These are phyloP conservation scores for Cytospora piceicola DNA, from an alignment of 2,329 filamentous ascomycete genomes.

Conservation along the genomic window DNA sequence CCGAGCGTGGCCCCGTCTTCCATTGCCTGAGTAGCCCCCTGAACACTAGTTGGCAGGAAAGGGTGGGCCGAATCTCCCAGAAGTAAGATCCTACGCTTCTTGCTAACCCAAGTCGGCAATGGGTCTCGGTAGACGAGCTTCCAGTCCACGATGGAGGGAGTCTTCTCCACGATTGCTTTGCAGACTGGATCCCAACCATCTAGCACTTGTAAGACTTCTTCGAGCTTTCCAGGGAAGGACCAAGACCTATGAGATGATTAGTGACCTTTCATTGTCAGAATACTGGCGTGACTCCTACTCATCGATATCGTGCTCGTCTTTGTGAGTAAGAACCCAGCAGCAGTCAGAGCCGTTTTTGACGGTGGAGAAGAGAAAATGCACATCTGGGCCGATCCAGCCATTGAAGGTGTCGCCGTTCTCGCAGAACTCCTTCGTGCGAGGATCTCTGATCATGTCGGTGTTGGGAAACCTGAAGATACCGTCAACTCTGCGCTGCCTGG, in stretches of 20 bases:
- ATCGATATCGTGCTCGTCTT: slow-evolving; percentile 57
- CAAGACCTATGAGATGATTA: slow-evolving; percentile 43
- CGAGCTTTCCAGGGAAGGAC: slow-evolving; percentile 56
- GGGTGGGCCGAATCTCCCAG: slow-evolving; percentile 56
- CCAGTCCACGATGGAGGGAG: slow-evolving; percentile 52
- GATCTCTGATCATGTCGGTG: slow-evolving; percentile 55
- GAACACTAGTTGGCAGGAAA: slow-evolving; percentile 52
- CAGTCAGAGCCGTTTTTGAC: slow-evolving; percentile 60
- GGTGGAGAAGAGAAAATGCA: slow-evolving; percentile 61
- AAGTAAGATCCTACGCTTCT: slow-evolving; percentile 47
- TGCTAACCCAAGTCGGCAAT: slow-evolving; percentile 53
- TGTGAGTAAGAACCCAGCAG: slow-evolving; percentile 62
- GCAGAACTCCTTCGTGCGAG: slow-evolving; percentile 57
- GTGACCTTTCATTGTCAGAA: not conserved
- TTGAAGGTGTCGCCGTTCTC: slow-evolving; percentile 62
- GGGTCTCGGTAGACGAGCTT: slow-evolving; percentile 56
- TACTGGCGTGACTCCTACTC: slow-evolving; percentile 37
- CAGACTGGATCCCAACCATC: slow-evolving; percentile 57
- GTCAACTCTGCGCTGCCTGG: not conserved
- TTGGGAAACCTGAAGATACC: slow-evolving; percentile 46
- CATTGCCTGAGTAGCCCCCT: slow-evolving; percentile 55
- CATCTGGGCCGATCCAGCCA: slow-evolving; percentile 61
- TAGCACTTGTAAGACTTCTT: slow-evolving; percentile 55
- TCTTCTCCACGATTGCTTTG: slow-evolving; percentile 52
- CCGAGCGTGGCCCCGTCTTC: slow-evolving; percentile 55